These are phyloP conservation scores for Amylocarpus encephaloides DNA, from an alignment of 2,329 filamentous ascomycete genomes.

Conservation along the genomic window DNA sequence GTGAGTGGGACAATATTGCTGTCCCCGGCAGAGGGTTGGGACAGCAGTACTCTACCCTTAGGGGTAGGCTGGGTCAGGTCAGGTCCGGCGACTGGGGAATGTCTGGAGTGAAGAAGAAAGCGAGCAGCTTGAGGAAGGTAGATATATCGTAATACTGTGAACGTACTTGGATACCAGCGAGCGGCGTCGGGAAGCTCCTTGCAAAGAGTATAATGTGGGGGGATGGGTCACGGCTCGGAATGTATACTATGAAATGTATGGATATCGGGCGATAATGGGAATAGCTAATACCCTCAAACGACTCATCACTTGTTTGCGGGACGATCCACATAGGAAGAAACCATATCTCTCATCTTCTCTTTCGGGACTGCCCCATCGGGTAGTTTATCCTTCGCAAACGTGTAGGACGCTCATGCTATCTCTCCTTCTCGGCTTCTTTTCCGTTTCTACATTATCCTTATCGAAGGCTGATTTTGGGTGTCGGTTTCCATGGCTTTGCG, in stretches of 20 bases:
- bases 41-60: slow-evolving; percentile 25
- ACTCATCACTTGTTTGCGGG: background rate
- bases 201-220: background rate
- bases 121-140: slow-evolving; percentile 28
- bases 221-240: background rate
- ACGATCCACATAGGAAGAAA: slow-evolving; percentile 10
- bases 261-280: background rate
- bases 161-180: background rate
- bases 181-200: background rate
- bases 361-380: slow-evolving; percentile 6
- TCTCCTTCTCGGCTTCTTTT: slow-evolving; percentile 3
- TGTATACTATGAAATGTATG: background rate
- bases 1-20: slow-evolving; percentile 24
- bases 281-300: background rate
- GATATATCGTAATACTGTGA: slow-evolving; percentile 13
- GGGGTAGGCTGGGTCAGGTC: slow-evolving; percentile 26
- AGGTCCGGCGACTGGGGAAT: slow-evolving; percentile 26
- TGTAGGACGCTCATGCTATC: slow-evolving; percentile 5
- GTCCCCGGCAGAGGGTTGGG: slow-evolving; percentile 19
- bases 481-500: slow-evolving; percentile 11
- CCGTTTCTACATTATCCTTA: slow-evolving; percentile 10
- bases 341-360: slow-evolving; percentile 11
- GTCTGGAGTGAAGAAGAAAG: slow-evolving; percentile 22
- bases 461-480: slow-evolving; percentile 8
- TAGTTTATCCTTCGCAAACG: slow-evolving; percentile 5